Evolutionary conservation across 108 stramenopile genomes (phyloP).

Genomic region (Cylindrotheca fusiformis): DNA sequence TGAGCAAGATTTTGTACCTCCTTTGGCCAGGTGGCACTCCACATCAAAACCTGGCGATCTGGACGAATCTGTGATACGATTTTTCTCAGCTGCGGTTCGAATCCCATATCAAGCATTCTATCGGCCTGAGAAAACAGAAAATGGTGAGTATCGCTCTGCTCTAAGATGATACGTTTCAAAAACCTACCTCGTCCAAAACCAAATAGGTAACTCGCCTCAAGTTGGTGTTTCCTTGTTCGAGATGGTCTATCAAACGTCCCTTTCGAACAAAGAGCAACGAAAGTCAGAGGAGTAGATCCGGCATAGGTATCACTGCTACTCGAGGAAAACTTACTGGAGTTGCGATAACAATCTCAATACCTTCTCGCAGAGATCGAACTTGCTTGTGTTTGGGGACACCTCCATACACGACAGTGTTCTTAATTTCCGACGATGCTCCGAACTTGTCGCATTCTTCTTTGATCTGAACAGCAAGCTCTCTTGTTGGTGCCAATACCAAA

Average conservation of each 20-base stretch:
- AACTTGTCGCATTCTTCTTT: conserved; percentile 99
- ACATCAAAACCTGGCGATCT: conserved; percentile 99
- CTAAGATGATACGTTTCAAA: conserved; percentile 78
- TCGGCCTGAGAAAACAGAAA: not conserved
- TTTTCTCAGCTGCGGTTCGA: conserved; percentile 96
- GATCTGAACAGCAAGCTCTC: conserved; percentile 99
- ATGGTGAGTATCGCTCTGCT: not conserved
- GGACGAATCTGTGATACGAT: conserved; percentile 95
- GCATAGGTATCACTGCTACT: not conserved
- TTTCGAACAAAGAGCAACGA: conserved; percentile 5
- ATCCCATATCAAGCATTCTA: conserved; percentile 17
- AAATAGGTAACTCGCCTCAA: conserved; percentile 95
- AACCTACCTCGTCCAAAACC: conserved; percentile 97
- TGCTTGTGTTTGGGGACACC: conserved; percentile 92
- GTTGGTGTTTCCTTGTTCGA: conserved; percentile 94
- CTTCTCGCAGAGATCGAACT: conserved; percentile 70
- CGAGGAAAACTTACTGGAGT: conserved; percentile 64
- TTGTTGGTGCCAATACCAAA: conserved; percentile 95
- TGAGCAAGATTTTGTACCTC: conserved; percentile 92
- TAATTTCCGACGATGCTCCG: conserved; percentile 90
- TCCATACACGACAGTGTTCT: conserved; percentile 98
- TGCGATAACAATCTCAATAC: conserved; percentile 97
- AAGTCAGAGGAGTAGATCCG: not conserved
- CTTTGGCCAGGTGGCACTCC: conserved; percentile 98
- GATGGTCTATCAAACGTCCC: conserved; percentile 97